These are phyloP conservation scores for Pyrenochaeta sp. DNA, from an alignment of 2,329 filamentous ascomycete species.

Conservation along the genomic window DNA sequence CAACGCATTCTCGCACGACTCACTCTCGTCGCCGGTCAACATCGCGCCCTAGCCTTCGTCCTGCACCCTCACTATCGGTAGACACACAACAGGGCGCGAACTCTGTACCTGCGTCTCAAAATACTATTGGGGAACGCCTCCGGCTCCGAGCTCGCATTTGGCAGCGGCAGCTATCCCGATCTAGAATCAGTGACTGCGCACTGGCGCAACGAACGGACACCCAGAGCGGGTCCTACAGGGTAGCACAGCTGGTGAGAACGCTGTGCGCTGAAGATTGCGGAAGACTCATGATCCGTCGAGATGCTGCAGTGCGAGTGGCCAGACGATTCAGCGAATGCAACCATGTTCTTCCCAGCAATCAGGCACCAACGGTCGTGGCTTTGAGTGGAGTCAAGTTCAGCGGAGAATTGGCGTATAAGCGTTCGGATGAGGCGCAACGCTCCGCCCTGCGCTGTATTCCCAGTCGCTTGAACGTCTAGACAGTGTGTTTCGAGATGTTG, in stretches of 20 bases:
- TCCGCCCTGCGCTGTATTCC: slow-evolving; percentile 38
- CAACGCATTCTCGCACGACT: neutral
- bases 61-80: neutral
- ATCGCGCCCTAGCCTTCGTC: neutral
- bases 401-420: slow-evolving; percentile 14
- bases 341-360: slow-evolving; percentile 10
- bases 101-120: slow-evolving; percentile 22
- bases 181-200: slow-evolving; percentile 25
- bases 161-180: slow-evolving; percentile 35
- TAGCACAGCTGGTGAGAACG: slow-evolving; percentile 25
- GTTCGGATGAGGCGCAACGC: slow-evolving; percentile 19
- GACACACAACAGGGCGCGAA: slow-evolving; percentile 14
- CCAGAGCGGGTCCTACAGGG: slow-evolving; percentile 9
- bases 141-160: slow-evolving; percentile 23
- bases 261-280: slow-evolving; percentile 18
- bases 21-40: slow-evolving; percentile 8
- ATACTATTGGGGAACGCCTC: slow-evolving; percentile 21
- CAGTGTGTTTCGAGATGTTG: slow-evolving; percentile 5
- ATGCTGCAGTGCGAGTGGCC: slow-evolving; percentile 21
- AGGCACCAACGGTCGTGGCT: slow-evolving; percentile 26
- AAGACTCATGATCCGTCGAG: slow-evolving; percentile 5
- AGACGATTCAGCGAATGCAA: slow-evolving; percentile 11
- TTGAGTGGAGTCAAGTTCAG: slow-evolving; percentile 3
- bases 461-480: slow-evolving; percentile 13
- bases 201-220: slow-evolving; percentile 20